Conservation (phyloP, 371 early-diverging fungal genomes). For the Cokeromyces recurvatus region DNA sequence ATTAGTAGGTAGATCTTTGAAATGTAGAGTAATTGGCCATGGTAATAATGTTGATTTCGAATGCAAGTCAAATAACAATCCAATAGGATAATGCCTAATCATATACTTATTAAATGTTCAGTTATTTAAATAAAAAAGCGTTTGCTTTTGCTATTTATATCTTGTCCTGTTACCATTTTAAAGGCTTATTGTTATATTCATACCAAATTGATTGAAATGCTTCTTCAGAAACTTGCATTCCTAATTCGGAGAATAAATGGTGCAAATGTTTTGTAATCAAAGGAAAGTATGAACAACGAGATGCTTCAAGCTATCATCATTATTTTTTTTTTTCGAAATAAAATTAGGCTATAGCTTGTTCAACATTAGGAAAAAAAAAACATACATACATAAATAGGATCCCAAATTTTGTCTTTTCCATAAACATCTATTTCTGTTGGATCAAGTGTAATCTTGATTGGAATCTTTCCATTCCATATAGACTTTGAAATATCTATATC, state of each 20-base stretch:
- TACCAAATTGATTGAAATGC: conserved; percentile 54
- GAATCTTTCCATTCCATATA: conserved; percentile 58
- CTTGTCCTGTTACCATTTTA: conserved; percentile 60
- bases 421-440: conserved; percentile 29
- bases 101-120: background rate
- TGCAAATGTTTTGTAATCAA: conserved; percentile 48
- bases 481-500: conserved; percentile 25
- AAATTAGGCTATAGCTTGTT: background rate
- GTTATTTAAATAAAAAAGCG: background rate
- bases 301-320: conserved; percentile 44
- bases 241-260: conserved; percentile 38
- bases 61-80: conserved; percentile 62
- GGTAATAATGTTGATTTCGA: conserved; percentile 34
- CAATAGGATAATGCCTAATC: conserved; percentile 75
- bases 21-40: conserved; percentile 63
- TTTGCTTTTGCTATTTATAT: background rate
- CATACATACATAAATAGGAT: conserved; percentile 48
- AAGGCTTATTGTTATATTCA: conserved; percentile 53
- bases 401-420: conserved; percentile 19
- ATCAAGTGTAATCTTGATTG: conserved; percentile 47
- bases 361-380: background rate
- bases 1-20: conserved; percentile 55
- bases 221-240: conserved; percentile 40
- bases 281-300: conserved; percentile 64
- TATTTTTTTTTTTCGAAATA: background rate